Evolutionary conservation across 2,329 filamentous ascomycete species (phyloP), one percentile per base, ranked within the genome.

Genomic region (Aureobasidium lini): DNA sequence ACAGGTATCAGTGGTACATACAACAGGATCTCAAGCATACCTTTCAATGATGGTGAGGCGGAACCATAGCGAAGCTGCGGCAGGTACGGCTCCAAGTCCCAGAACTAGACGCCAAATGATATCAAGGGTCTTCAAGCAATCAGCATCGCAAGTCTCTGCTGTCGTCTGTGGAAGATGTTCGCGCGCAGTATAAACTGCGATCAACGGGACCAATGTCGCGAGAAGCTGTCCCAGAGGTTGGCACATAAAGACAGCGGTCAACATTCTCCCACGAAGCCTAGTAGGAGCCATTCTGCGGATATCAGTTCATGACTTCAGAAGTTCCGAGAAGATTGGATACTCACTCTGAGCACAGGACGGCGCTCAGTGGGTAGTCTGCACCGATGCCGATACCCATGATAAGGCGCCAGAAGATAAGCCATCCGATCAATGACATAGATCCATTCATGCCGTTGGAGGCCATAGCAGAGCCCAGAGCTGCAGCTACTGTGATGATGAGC

Each of bases 381-480:
- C 68, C 68, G 16, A 75, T 75, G 1, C 73, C 73, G 2, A 74
- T 62, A 3, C 73, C 74, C 70, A 75, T 74, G 16, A 75, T 62
- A 9, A 70, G 68, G 28, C 73, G 63, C 73, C 73, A 76, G 34
- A 70, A 66, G 32, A 74, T 69, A 13, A 76, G 65, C 73, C 73
- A 75, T 16, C 69, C 71, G 6, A 66, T 66, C 23, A 75, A 36
- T 11, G 49, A 53, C 49, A 53, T 53, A 13, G 49, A 53, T 8
- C 49, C 49, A 13, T 39, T 16, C 28, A 40, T 31, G 16, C 49
- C 49, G 10, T 29, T 53, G 4, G 84, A 83, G 44, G 84, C 78
- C 31, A 91, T 77, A 29, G 87, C 77, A 73, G 90, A 87, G 44
- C 84, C 87, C 54, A 91, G 77, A 16, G 88, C 90, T 11, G 86